A percentile compares a stretch with the other conserved stretches of the same genome.
These are phyloP conservation scores for Trichosporon sp. DNA, from an alignment of 1,284 basidiomycete genomes.

Conservation along the genomic window DNA sequence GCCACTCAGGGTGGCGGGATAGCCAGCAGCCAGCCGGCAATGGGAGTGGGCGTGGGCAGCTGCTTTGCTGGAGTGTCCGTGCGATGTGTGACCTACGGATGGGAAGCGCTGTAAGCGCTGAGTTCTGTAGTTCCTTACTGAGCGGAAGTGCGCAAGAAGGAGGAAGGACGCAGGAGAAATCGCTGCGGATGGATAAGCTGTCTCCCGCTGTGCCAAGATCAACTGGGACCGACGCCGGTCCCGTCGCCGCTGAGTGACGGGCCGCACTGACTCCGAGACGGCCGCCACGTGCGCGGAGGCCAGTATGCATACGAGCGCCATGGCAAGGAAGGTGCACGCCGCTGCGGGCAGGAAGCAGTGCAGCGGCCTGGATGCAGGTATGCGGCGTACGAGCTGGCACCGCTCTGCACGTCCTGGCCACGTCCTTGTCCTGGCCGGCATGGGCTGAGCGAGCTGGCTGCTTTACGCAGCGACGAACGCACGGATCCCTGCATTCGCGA, in stretches of 20 bases:
- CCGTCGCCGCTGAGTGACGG: no score
- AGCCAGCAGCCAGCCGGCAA: no score
- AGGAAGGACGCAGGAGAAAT: not conserved
- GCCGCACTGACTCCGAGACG: not conserved
- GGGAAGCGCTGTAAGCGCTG: no score
- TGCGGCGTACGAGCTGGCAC: no score
- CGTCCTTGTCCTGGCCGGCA: not conserved
- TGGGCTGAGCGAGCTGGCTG: no score
- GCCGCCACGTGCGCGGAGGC: not conserved
- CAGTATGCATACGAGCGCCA: not conserved
- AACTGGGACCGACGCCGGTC: not conserved
- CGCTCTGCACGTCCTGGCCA: not conserved
- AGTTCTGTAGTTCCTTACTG: no score
- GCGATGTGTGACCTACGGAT: no score
- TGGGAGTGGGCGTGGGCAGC: no score
- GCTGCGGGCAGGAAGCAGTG: not conserved
- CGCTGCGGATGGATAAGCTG: not conserved
- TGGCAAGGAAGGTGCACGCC: not conserved
- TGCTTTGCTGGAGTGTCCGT: no score
- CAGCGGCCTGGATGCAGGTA: not conserved
- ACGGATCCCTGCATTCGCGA: not conserved
- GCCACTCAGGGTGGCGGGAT: conserved; percentile 1
- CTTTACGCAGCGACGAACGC: not conserved
- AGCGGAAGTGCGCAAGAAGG: not conserved
- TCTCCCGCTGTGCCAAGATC: not conserved